phyloP scores from a whole-genome alignment of 2,329 filamentous ascomycete genomes.

The Trichothecium sympodiale region DNA sequence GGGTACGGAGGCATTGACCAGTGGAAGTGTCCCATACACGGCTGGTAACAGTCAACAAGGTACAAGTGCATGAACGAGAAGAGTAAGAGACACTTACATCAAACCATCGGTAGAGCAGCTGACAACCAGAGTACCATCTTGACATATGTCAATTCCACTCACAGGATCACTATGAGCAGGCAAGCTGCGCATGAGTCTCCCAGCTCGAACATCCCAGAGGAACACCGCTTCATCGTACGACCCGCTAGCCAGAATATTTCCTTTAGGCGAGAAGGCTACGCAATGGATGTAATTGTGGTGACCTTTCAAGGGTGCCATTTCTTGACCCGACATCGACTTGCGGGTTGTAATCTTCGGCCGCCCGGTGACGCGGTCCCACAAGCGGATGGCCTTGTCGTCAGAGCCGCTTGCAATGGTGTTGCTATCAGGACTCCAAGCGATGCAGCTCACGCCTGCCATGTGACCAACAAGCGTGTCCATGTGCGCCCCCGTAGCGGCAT shows the following conservation, averaged over 20 bases:
- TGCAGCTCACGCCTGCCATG: slow-evolving; percentile 80
- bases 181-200: slow-evolving; percentile 75
- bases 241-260: slow-evolving; percentile 90
- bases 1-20: slow-evolving; percentile 85
- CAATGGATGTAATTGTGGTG: slow-evolving; percentile 97
- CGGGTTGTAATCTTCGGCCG: slow-evolving; percentile 38
- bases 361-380: slow-evolving; percentile 70
- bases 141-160: slow-evolving; percentile 82
- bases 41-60: slow-evolving; percentile 23
- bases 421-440: slow-evolving; percentile 91
- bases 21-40: slow-evolving; percentile 94
- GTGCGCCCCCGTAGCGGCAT: slow-evolving; percentile 63
- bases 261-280: slow-evolving; percentile 92
- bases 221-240: slow-evolving; percentile 97
- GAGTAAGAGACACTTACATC: slow-evolving; percentile 43
- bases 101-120: slow-evolving; percentile 87
- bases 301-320: slow-evolving; percentile 55
- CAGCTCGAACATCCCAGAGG: slow-evolving; percentile 88
- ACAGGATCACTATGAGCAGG: slow-evolving; percentile 95
- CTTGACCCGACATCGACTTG: slow-evolving; percentile 22
- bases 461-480: slow-evolving; percentile 89
- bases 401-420: slow-evolving; percentile 80
- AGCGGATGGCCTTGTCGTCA: slow-evolving; percentile 89
- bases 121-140: slow-evolving; percentile 83
- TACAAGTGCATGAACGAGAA: neutral